These are phyloP conservation scores for Periconia macrospinosa DNA, from an alignment of 2,329 filamentous ascomycete genomes.

Conservation along the genomic window DNA sequence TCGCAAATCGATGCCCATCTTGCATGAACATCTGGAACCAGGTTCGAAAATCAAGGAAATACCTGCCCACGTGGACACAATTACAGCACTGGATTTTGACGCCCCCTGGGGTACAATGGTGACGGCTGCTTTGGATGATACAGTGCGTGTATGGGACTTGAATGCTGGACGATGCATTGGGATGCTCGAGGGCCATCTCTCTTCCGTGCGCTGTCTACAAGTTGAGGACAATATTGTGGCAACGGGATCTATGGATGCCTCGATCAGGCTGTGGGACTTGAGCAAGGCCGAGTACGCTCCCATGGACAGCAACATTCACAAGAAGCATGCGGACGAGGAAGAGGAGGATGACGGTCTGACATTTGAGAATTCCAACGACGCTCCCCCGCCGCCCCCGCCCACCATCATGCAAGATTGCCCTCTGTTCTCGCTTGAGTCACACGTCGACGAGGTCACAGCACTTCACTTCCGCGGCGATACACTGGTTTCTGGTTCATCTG, in stretches of 20 bases:
- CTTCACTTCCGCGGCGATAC: slow-evolving; percentile 88
- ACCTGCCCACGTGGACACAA: slow-evolving; percentile 81
- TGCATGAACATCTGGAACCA: slow-evolving; percentile 93
- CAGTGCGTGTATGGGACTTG: slow-evolving; percentile 93
- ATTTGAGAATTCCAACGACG: slow-evolving; percentile 71
- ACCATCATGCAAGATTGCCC: slow-evolving; percentile 88
- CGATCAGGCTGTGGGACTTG: slow-evolving; percentile 92
- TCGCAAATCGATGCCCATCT: slow-evolving; percentile 85
- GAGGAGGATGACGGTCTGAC: slow-evolving; percentile 62
- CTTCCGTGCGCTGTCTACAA: slow-evolving; percentile 88
- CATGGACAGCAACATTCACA: slow-evolving; percentile 57
- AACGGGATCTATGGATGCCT: slow-evolving; percentile 92
- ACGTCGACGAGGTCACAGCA: slow-evolving; percentile 92
- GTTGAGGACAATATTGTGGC: slow-evolving; percentile 95
- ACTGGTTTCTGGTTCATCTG: slow-evolving; percentile 90
- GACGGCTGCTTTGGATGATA: slow-evolving; percentile 88
- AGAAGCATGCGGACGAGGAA: slow-evolving; percentile 29
- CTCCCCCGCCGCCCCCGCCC: slow-evolving; percentile 67
- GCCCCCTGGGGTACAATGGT: slow-evolving; percentile 96
- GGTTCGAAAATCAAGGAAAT: slow-evolving; percentile 87
- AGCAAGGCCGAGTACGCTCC: slow-evolving; percentile 85
- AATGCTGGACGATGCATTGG: slow-evolving; percentile 93
- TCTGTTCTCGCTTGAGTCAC: slow-evolving; percentile 84
- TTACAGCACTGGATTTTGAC: slow-evolving; percentile 94
- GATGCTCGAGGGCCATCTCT: slow-evolving; percentile 87